These are phyloP conservation scores for Ustilago hordei DNA, from an alignment of 1,284 basidiomycete genomes.

Conservation along the genomic window DNA sequence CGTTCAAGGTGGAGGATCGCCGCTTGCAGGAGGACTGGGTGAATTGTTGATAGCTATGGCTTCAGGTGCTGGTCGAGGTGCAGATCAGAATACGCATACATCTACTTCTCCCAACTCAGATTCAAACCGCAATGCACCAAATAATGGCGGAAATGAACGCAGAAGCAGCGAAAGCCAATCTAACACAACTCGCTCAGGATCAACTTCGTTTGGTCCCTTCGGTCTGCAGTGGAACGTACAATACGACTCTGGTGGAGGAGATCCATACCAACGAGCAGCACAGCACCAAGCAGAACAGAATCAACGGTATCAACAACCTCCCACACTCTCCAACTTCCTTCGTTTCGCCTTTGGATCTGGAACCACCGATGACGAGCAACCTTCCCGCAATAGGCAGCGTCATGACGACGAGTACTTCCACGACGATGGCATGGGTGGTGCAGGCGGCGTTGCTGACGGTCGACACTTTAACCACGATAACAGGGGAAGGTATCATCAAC, in stretches of 20 bases:
- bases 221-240: constrained; percentile 47
- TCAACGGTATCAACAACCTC: constrained; percentile 18
- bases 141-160: not conserved
- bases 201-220: constrained; percentile 42
- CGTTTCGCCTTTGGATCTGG: constrained; percentile 44
- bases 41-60: constrained; percentile 28
- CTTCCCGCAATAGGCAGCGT: not conserved
- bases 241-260: constrained; percentile 36
- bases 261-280: constrained; percentile 21
- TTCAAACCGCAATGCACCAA: not conserved
- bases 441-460: constrained; percentile 58
- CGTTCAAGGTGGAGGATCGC: constrained; percentile 1
- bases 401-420: constrained; percentile 39
- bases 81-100: not conserved
- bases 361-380: constrained; percentile 7
- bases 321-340: constrained; percentile 47
- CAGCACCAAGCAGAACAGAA: constrained; percentile 22
- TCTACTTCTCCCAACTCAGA: not conserved
- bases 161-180: not conserved
- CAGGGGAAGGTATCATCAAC: constrained; percentile 29
- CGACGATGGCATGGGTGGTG: constrained; percentile 66
- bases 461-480: constrained; percentile 63
- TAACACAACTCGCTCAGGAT: constrained; percentile 18
- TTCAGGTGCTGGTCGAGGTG: constrained; percentile 8
- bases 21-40: constrained; percentile 15